Evolutionary conservation across 495 filamentous ascomycete species (phyloP).

Genomic region (Lepraria neglecta): DNA sequence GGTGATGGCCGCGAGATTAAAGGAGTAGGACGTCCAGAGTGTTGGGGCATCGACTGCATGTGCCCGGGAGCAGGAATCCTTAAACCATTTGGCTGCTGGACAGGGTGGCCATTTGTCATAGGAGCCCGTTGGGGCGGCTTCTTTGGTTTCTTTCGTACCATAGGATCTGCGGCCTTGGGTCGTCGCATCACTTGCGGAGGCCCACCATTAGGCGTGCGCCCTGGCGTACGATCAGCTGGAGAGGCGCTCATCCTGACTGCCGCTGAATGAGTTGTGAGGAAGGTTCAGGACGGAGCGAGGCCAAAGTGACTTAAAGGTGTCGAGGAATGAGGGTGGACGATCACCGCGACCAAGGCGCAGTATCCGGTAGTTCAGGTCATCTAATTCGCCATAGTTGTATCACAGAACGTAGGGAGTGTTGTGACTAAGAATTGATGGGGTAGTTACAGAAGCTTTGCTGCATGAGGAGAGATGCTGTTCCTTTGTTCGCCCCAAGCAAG

Average conservation of each 20-base stretch:
- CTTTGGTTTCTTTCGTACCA: slow-evolving; percentile 58
- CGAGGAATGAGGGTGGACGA: neutral
- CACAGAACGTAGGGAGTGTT: neutral
- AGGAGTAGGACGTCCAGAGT: slow-evolving; percentile 20
- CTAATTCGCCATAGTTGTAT: neutral
- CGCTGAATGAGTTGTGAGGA: neutral
- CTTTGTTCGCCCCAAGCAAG: neutral
- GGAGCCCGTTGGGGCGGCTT: slow-evolving; percentile 19
- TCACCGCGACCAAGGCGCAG: neutral
- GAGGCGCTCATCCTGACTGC: slow-evolving; percentile 51
- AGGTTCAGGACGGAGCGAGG: neutral
- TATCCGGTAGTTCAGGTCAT: neutral
- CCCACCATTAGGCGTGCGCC: slow-evolving; percentile 39
- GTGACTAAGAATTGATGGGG: neutral
- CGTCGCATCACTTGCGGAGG: slow-evolving; percentile 37
- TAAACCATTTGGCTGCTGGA: slow-evolving; percentile 16
- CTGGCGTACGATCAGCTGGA: slow-evolving; percentile 42
- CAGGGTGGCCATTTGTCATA: neutral
- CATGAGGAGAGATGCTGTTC: neutral
- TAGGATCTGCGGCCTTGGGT: slow-evolving; percentile 56
- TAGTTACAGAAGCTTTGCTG: slow-evolving; percentile 8
- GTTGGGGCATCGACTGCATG: slow-evolving; percentile 20
- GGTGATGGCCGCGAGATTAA: slow-evolving; percentile 9
- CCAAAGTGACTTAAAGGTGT: neutral
- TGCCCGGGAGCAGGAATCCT: slow-evolving; percentile 7